These are phyloP conservation scores for Aureoboletus auriporus DNA, from an alignment of 768 basidiomycete genomes.

Conservation along the genomic window DNA sequence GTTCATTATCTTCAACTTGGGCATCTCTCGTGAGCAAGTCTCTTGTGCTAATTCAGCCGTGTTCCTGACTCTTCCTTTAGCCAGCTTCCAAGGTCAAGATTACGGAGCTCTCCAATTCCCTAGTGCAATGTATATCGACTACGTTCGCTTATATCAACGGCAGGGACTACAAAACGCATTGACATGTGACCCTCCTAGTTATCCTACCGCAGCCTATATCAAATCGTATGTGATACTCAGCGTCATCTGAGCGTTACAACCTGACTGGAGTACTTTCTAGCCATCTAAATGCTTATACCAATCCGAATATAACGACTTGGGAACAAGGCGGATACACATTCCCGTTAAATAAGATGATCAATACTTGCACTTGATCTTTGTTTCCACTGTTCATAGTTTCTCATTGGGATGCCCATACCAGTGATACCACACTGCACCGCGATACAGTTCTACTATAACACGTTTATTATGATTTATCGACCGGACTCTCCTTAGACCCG, in stretches of 20 bases:
- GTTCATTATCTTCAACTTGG: constrained; percentile 85
- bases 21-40: constrained; percentile 55
- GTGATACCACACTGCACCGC: constrained; percentile 16
- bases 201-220: constrained; percentile 83
- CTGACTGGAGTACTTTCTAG: constrained; percentile 15
- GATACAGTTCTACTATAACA: constrained; percentile 23
- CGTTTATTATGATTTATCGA: constrained; percentile 25
- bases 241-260: background rate
- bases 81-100: constrained; percentile 71
- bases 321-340: constrained; percentile 66
- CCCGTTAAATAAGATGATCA: constrained; percentile 56
- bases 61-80: constrained; percentile 23
- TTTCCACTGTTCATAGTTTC: constrained; percentile 6
- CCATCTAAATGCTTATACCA: constrained; percentile 56
- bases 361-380: constrained; percentile 17
- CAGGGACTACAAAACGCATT: constrained; percentile 61
- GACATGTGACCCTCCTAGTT: constrained; percentile 73
- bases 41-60: background rate
- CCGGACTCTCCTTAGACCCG: constrained; percentile 9
- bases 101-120: constrained; percentile 75
- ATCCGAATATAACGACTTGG: constrained; percentile 89
- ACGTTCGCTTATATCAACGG: constrained; percentile 85
- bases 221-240: constrained; percentile 39
- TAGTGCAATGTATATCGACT: constrained; percentile 79
- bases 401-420: constrained; percentile 10